Base-by-base conservation (phyloP, 108 stramenopile species). In the Pseudonitzschia multiseries region DNA sequence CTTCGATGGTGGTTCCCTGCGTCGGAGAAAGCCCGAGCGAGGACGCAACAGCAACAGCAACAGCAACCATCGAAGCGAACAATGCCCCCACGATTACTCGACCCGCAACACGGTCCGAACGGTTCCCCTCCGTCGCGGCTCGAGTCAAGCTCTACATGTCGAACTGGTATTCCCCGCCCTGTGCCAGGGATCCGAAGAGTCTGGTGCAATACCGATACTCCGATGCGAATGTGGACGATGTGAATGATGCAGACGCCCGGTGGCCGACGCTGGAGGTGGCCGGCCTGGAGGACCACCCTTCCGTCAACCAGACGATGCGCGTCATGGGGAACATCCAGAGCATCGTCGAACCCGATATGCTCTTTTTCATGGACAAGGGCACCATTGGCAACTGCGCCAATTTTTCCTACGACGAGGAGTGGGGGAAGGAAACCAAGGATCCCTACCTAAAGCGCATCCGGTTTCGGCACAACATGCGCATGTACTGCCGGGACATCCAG, bases 81-180 rank as follows among this genome's bases (percentile, higher is more conserved):
- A 2, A 6, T 28, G 29, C 26, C 57, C 15, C 21, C 26, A 59
- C 29, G 10, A n/a, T n/a, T n/a, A n/a, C n/a, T n/a, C n/a, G n/a
- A n/a, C 57, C 57, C 21, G 9, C 28, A n/a, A 59, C 40, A 36
- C 78, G 86, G 28, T 46, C 60, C 15, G 41, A 85, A 28, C 84
- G 89, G 54, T 91, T 92, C 69, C 90, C 93, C 8, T 82, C 85
- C 1, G 76, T 88, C 15, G 85, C 89, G 75, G 84, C 89, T 29
- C 85, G 91, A 31, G 74, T 92, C 21, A 64, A 81, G 52, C 56
- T 88, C 41, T 83, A 84, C 70, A 89, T 89, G 87, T 80, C 80
- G 18, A 83, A 88, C 28, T 95, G 91, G 91, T 87, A 87, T 73
- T 22, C 51, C 48, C 81, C 79, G 41, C 83, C 83, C n/a, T 84